A percentile compares a stretch with the other conserved stretches of the same genome.
Evolutionary conservation across 1,284 basidiomycete genomes (phyloP).

Genomic region (Leccinum huronense): DNA sequence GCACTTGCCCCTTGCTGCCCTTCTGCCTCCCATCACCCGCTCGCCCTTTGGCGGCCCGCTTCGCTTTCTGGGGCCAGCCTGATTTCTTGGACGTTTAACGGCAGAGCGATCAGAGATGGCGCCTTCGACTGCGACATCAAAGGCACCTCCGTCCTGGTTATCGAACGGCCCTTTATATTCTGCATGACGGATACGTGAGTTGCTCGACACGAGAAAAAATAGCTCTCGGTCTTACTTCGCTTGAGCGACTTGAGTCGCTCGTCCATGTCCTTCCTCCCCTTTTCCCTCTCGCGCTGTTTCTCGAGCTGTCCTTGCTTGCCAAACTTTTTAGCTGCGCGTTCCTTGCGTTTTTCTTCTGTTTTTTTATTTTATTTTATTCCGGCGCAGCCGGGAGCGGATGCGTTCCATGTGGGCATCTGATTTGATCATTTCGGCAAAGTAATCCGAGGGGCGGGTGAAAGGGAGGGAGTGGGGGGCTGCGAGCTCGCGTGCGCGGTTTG

Average conservation of each 20-base stretch:
- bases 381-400: slow-evolving; percentile 85
- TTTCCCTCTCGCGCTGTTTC: slow-evolving; percentile 77
- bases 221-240: slow-evolving; percentile 56
- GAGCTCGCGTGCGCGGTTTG: slow-evolving; percentile 70
- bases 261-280: slow-evolving; percentile 78
- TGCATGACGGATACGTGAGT: slow-evolving; percentile 31
- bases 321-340: slow-evolving; percentile 96
- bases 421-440: slow-evolving; percentile 99
- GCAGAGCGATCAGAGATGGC: slow-evolving; percentile 72
- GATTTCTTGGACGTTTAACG: slow-evolving; percentile 54
- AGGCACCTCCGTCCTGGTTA: slow-evolving; percentile 70
- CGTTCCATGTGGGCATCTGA: slow-evolving; percentile 98
- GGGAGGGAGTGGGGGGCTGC: slow-evolving; percentile 76
- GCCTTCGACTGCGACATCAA: slow-evolving; percentile 84
- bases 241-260: slow-evolving; percentile 83
- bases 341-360: slow-evolving; percentile 87
- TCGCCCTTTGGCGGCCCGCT: slow-evolving; percentile 16
- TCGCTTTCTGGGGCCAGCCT: slow-evolving; percentile 23
- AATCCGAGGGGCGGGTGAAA: slow-evolving; percentile 92
- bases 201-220: not conserved
- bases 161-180: slow-evolving; percentile 85
- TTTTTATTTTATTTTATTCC: slow-evolving; percentile 69
- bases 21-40: slow-evolving; percentile 26
- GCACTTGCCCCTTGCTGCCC: slow-evolving; percentile 27
- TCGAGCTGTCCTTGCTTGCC: slow-evolving; percentile 95